These are phyloP conservation scores for Coemansia aciculifera DNA, from an alignment of 192 early-diverging fungal genomes.

Conservation along the genomic window DNA sequence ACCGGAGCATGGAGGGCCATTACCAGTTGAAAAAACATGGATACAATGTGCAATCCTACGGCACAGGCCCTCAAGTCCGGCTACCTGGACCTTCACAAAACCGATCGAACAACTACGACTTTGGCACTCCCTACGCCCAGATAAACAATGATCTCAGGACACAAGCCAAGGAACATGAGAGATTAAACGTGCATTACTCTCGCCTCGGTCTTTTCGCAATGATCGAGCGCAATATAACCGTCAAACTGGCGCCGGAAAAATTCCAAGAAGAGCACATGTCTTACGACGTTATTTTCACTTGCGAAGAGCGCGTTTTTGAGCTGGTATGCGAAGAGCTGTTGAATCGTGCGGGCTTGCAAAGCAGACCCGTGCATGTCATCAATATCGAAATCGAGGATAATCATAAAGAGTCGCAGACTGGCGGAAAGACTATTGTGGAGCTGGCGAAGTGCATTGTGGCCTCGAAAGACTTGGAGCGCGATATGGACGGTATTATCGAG, in stretches of 20 bases:
- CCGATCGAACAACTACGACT: slow-evolving; percentile 88
- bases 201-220: slow-evolving; percentile 85
- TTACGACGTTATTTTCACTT: slow-evolving; percentile 94
- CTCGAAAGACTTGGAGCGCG: slow-evolving; percentile 76
- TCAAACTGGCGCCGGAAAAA: slow-evolving; percentile 85
- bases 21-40: slow-evolving; percentile 71
- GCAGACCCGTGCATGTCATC: slow-evolving; percentile 82
- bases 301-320: slow-evolving; percentile 95
- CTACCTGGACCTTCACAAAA: slow-evolving; percentile 84
- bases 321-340: slow-evolving; percentile 88
- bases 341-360: slow-evolving; percentile 65
- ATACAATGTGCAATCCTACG: slow-evolving; percentile 84
- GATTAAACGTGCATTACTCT: slow-evolving; percentile 56
- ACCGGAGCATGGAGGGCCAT: slow-evolving; percentile 96
- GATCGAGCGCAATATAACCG: slow-evolving; percentile 92
- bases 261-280: slow-evolving; percentile 74
- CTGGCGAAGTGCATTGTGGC: slow-evolving; percentile 64
- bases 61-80: slow-evolving; percentile 87
- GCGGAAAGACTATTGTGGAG: slow-evolving; percentile 81
- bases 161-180: slow-evolving; percentile 61
- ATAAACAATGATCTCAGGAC: slow-evolving; percentile 79
- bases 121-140: slow-evolving; percentile 91
- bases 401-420: slow-evolving; percentile 80
- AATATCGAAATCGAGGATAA: slow-evolving; percentile 98
- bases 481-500: slow-evolving; percentile 80